Evolutionary conservation across 306 rosid genomes (phyloP), one percentile per base, ranked within the genome.

Genomic region (Castanospermum australe): DNA sequence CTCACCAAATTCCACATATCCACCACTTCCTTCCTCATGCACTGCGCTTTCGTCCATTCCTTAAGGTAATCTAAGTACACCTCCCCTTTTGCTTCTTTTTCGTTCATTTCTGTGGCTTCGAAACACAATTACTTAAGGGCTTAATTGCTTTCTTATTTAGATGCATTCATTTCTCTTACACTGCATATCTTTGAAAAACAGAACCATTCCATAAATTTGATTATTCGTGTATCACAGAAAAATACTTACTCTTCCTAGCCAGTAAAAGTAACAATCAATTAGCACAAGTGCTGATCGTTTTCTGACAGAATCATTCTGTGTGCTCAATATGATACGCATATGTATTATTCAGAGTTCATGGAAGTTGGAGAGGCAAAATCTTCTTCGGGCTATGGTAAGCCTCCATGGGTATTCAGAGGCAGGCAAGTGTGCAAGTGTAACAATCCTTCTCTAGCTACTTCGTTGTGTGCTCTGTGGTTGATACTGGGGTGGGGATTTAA

Each of bases 381-480:
- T 85, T 88, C 93, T 59, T 76, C 82, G 7, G 92, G 93, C 47
- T 95, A 88, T 77, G 92, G 92, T 13, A 91, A 82, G 76, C 94
- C 99, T 76, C 99, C 99, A 14, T 95, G 98, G 99, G 72, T 80
- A 71, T 95, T 95, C 62, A 87, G 54, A 73, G 98, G 99, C 87
- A 92, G 96, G 99, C 66, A 79, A 78, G 87, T 57, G 6, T 47
- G 13, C 41, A 69, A 44, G 35, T 61, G 38, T 47, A 21, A 18
- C 59, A 20, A 39, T 20, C 8, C 5, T 33, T 65, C 1, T 24
- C 0, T 62, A 47, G 21, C 17, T 54, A 22, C 14, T 48, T 18
- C 42, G 1, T 25, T 78, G 12, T 28, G n/a, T 63, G 44, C 8
- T 63, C 15, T 76, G 51, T 28, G n/a, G 7, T 73, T 24, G 32